phyloP scores from a whole-genome alignment of 805 yeast species.

The Myxozyma neotropica region DNA sequence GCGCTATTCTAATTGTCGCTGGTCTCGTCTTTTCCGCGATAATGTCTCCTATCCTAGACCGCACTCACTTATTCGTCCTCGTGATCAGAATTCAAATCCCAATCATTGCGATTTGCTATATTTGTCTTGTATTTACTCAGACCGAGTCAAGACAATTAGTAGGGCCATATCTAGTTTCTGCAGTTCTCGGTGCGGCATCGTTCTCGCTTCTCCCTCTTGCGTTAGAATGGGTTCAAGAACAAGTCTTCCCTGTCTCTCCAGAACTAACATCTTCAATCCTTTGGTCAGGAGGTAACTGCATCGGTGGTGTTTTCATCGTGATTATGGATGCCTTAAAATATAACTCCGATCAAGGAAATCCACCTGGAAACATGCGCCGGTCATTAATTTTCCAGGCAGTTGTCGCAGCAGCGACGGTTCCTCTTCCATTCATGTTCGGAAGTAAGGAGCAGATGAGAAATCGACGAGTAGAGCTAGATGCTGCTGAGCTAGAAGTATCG shows the following conservation, averaged over 20 bases:
- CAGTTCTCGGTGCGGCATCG: constrained; percentile 40
- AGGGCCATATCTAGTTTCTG: constrained; percentile 41
- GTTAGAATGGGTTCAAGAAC: constrained; percentile 43
- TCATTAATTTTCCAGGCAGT: constrained; percentile 43
- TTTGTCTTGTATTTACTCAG: constrained; percentile 41
- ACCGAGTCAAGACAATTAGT: constrained; percentile 36
- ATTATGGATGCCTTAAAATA: constrained; percentile 41
- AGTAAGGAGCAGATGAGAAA: constrained; percentile 15
- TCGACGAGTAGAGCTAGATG: constrained; percentile 25
- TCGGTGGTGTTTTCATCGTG: constrained; percentile 43
- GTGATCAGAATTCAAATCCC: constrained; percentile 38
- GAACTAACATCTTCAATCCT: constrained; percentile 40
- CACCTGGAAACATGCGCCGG: constrained; percentile 42
- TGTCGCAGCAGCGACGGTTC: constrained; percentile 38
- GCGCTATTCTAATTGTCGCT: constrained; percentile 40
- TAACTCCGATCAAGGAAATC: constrained; percentile 36
- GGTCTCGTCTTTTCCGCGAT: constrained; percentile 41
- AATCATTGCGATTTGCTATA: constrained; percentile 38
- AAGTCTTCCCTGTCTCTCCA: constrained; percentile 42
- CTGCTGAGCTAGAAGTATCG: neutral
- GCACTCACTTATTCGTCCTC: constrained; percentile 36
- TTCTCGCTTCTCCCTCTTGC: constrained; percentile 41
- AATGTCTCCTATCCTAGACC: constrained; percentile 40
- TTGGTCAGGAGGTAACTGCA: constrained; percentile 42
- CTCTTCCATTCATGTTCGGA: constrained; percentile 34